Conservation (phyloP, 1,139 yeast genomes). For the Hansenula sp. region DNA sequence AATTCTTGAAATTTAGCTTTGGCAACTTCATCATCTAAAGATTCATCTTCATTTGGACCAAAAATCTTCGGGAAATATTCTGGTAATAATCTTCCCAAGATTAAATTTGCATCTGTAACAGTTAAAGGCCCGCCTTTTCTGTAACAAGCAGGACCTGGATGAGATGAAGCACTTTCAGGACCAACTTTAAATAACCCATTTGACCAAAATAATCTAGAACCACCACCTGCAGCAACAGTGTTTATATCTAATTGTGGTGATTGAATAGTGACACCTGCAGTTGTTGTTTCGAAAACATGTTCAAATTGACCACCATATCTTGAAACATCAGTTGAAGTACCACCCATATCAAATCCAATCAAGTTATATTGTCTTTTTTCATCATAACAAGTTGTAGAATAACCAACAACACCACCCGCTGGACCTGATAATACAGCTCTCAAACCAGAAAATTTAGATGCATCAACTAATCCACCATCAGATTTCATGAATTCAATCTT, state of each 20-base stretch:
- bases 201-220: slow-evolving; percentile 46
- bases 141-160: slow-evolving; percentile 60
- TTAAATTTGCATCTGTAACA: slow-evolving; percentile 53
- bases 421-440: slow-evolving; percentile 56
- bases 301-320: slow-evolving; percentile 44
- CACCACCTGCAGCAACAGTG: slow-evolving; percentile 63
- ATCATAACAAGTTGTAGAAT: slow-evolving; percentile 47
- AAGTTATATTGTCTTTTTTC: slow-evolving; percentile 36
- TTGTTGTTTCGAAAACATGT: slow-evolving; percentile 51
- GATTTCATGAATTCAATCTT: slow-evolving; percentile 54
- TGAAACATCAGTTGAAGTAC: slow-evolving; percentile 58
- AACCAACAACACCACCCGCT: slow-evolving; percentile 62
- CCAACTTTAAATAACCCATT: slow-evolving; percentile 56
- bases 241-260: slow-evolving; percentile 55
- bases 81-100: slow-evolving; percentile 49
- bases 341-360: slow-evolving; percentile 61
- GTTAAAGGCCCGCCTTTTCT: slow-evolving; percentile 57
- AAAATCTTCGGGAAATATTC: slow-evolving; percentile 53
- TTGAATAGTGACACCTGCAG: slow-evolving; percentile 53
- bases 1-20: slow-evolving; percentile 34
- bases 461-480: slow-evolving; percentile 55
- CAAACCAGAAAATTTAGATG: slow-evolving; percentile 44
- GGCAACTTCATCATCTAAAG: slow-evolving; percentile 40
- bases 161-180: slow-evolving; percentile 58
- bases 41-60: slow-evolving; percentile 52